phyloP scores from a whole-genome alignment of 176 grass and related monocot genomes.

The Calamus simplicifolius region DNA sequence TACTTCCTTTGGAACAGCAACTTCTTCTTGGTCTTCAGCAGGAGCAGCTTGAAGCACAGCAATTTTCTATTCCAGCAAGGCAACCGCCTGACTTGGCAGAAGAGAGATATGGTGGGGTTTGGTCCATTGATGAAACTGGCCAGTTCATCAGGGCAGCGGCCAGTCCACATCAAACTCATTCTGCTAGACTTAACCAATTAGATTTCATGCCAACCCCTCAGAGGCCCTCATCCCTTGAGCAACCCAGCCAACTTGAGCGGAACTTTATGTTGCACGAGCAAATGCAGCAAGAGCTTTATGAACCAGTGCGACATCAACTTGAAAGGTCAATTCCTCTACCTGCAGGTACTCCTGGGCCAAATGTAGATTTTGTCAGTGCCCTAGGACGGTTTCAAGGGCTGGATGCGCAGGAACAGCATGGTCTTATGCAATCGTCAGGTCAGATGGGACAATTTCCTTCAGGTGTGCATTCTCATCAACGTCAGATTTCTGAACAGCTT shows the following conservation, averaged over 20 bases:
- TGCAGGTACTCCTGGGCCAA: slow-evolving; percentile 36
- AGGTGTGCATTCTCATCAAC: slow-evolving; percentile 57
- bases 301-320: slow-evolving; percentile 43
- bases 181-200: slow-evolving; percentile 44
- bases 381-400: slow-evolving; percentile 45
- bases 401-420: slow-evolving; percentile 39
- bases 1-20: slow-evolving; percentile 82
- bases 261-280: slow-evolving; percentile 61
- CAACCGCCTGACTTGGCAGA: slow-evolving; percentile 60
- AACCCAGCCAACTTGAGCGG: slow-evolving; percentile 46
- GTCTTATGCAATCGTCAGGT: slow-evolving; percentile 39
- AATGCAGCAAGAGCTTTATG: slow-evolving; percentile 37
- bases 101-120: slow-evolving; percentile 69
- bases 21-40: slow-evolving; percentile 78
- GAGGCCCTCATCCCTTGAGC: slow-evolving; percentile 42
- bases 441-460: slow-evolving; percentile 48
- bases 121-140: slow-evolving; percentile 57
- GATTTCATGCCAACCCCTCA: slow-evolving; percentile 58
- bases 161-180: slow-evolving; percentile 47
- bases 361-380: slow-evolving; percentile 48
- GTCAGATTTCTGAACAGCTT: slow-evolving; percentile 42
- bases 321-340: slow-evolving; percentile 66
- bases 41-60: slow-evolving; percentile 78
- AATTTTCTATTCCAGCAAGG: slow-evolving; percentile 44
- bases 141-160: slow-evolving; percentile 56